Percentiles rank a stretch among this genome's conserved stretches.
Conservation (phyloP, 176 grass and related monocot species). For the Avena sativa region DNA sequence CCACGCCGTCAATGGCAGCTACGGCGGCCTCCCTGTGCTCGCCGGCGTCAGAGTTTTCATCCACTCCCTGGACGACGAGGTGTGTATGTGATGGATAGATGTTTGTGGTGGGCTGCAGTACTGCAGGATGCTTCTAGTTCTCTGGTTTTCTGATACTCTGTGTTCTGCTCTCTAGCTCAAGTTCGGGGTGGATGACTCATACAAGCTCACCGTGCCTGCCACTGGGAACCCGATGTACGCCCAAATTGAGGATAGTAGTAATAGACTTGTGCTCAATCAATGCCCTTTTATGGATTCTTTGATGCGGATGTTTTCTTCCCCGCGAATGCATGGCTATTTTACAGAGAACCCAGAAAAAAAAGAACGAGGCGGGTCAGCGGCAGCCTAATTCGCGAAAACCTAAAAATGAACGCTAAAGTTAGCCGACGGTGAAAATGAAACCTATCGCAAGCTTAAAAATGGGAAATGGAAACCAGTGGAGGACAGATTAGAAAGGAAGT, state of each 20-base stretch:
- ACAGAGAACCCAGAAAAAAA: too few species aligned
- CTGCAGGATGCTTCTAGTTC: not conserved
- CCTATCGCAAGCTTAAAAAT: too few species aligned
- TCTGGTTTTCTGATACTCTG: not conserved
- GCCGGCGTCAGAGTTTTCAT: conserved; percentile 59
- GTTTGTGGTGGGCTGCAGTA: not conserved
- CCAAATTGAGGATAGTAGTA: conserved; percentile 80
- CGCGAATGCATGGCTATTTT: too few species aligned
- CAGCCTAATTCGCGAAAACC: too few species aligned
- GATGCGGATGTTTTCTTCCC: too few species aligned
- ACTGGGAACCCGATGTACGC: conserved; percentile 58
- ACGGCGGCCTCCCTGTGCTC: conserved; percentile 45
- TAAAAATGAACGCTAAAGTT: too few species aligned
- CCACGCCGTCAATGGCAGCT: conserved; percentile 59
- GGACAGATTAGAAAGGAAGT: too few species aligned
- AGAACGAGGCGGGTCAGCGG: too few species aligned
- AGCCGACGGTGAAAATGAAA: too few species aligned
- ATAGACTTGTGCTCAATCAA: not conserved
- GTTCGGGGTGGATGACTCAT: conserved; percentile 81
- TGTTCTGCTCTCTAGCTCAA: conserved; percentile 60
- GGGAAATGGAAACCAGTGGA: too few species aligned
- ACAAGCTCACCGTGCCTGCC: conserved; percentile 67
- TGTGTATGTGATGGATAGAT: conserved; percentile 18
- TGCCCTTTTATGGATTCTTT: too few species aligned
- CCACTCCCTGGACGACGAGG: conserved; percentile 58